Evolutionary conservation across 2,329 filamentous ascomycete species (phyloP).

Genomic region (Rosellinia necatrix): DNA sequence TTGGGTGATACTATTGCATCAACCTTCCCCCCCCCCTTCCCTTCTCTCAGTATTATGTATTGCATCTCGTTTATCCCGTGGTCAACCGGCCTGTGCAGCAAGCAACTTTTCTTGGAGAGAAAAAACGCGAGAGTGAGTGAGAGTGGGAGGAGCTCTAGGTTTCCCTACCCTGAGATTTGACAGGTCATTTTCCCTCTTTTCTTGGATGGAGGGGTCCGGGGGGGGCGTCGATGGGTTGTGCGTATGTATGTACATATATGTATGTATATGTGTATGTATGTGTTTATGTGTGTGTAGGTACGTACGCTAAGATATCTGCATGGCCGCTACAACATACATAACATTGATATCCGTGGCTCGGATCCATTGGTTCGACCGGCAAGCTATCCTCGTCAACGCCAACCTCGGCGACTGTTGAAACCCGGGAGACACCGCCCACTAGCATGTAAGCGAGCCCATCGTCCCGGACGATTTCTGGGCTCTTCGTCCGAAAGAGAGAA

Average conservation of each 20-base stretch:
- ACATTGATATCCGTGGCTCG: constrained; percentile 30
- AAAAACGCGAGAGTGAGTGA: no score
- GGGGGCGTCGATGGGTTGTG: constrained; percentile 4
- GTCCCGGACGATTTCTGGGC: constrained; percentile 21
- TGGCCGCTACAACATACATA: constrained; percentile 24
- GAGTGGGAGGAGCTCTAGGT: no score
- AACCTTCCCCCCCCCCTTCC: neutral
- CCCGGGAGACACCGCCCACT: constrained; percentile 27
- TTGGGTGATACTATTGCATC: constrained; percentile 19
- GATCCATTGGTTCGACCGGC: constrained; percentile 28
- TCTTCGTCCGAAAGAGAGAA: no score
- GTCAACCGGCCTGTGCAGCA: constrained; percentile 23
- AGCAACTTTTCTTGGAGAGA: constrained; percentile 14
- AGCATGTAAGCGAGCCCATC: constrained; percentile 29
- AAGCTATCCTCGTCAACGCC: constrained; percentile 24
- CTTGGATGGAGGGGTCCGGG: neutral
- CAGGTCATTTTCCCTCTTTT: constrained; percentile 19
- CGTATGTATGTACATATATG: no score
- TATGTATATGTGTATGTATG: no score
- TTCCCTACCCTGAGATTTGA: constrained; percentile 3
- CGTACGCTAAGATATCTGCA: constrained; percentile 25
- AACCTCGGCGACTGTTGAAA: constrained; percentile 32
- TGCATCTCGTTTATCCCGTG: constrained; percentile 13
- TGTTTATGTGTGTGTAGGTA: no score
- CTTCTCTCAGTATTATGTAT: no score